These are phyloP conservation scores for Malus asiatica DNA, from an alignment of 306 rosid genomes.

Conservation along the genomic window DNA sequence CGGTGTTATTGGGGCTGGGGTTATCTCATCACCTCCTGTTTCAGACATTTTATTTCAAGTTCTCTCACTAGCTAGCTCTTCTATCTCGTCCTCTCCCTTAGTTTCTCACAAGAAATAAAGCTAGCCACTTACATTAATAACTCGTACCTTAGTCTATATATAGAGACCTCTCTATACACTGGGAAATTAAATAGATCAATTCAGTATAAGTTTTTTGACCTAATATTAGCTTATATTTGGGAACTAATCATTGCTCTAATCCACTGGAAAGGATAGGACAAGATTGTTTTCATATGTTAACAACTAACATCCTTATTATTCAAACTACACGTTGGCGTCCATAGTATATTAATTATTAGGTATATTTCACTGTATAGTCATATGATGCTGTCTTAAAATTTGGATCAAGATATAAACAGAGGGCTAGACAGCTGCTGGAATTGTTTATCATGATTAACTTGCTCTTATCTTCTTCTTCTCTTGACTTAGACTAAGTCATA, in stretches of 20 bases:
- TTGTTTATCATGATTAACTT: background rate
- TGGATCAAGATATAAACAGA: background rate
- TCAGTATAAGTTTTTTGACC: conserved; percentile 3
- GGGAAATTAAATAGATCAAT: background rate
- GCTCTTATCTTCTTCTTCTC: conserved; percentile 2
- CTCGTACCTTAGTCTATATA: background rate
- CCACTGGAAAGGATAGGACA: background rate
- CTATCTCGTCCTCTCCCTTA: background rate
- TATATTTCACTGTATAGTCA: background rate
- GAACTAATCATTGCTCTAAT: background rate
- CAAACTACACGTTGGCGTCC: conserved; percentile 2
- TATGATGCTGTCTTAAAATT: background rate
- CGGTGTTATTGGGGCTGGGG: background rate
- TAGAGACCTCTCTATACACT: background rate
- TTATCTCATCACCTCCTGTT: background rate
- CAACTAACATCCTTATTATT: background rate
- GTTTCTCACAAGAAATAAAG: background rate
- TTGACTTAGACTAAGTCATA: conserved; percentile 3
- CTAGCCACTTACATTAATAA: background rate
- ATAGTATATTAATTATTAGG: background rate
- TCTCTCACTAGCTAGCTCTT: background rate
- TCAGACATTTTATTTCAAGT: background rate
- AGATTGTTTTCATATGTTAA: background rate
- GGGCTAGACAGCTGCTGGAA: background rate
- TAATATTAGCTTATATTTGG: background rate